Percentiles rank a stretch among this genome's conserved stretches.
Evolutionary conservation across 2,329 filamentous ascomycete genomes (phyloP).

Genomic region (Aspergillus flavus): DNA sequence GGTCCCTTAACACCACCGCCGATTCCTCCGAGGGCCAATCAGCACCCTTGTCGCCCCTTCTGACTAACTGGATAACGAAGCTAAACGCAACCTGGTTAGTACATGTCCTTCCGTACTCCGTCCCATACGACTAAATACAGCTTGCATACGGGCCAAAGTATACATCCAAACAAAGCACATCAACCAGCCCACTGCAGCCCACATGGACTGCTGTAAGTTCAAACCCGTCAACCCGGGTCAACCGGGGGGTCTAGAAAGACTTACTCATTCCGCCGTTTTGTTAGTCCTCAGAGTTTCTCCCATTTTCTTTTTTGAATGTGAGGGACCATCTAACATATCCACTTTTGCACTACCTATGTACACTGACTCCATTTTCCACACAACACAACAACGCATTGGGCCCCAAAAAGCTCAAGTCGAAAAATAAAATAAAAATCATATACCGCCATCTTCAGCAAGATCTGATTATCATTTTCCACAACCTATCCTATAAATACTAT

Average conservation of each 20-base stretch:
- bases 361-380: background rate
- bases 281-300: background rate
- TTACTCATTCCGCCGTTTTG: slow-evolving; percentile 16
- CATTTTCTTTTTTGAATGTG: slow-evolving; percentile 9
- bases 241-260: slow-evolving; percentile 23
- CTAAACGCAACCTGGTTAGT: slow-evolving; percentile 19
- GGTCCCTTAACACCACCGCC: slow-evolving; percentile 14
- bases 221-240: slow-evolving; percentile 35
- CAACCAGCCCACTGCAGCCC: slow-evolving; percentile 26
- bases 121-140: slow-evolving; percentile 20
- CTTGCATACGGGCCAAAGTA: slow-evolving; percentile 12
- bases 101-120: slow-evolving; percentile 16
- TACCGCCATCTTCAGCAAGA: background rate
- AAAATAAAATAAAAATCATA: background rate
- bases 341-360: background rate
- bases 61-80: slow-evolving; percentile 21
- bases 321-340: slow-evolving; percentile 14
- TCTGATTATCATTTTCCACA: slow-evolving; percentile 2
- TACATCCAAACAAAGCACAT: slow-evolving; percentile 20
- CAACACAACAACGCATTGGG: slow-evolving; percentile 4
- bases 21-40: slow-evolving; percentile 13
- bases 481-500: background rate
- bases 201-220: slow-evolving; percentile 26
- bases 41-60: slow-evolving; percentile 2
- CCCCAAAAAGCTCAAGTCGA: background rate